Conservation (phyloP, 2,329 filamentous ascomycete species). For the Microdochium nivale region DNA sequence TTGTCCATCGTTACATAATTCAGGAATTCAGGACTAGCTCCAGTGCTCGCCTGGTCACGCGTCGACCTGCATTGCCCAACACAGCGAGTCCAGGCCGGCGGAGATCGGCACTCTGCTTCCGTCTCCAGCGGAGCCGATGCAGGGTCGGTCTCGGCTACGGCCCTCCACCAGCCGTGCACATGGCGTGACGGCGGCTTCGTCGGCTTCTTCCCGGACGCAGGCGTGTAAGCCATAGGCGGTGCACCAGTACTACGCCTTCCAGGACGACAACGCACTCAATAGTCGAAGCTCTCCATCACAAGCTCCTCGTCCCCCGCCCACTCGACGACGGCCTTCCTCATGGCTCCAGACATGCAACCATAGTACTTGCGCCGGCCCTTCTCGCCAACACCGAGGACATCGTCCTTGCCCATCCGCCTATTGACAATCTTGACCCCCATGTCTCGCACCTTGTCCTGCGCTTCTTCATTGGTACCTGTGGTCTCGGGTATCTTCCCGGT, state of each 20-base stretch:
- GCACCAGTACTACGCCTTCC: no score
- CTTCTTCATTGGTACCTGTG: conserved; percentile 21
- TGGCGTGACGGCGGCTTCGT: no score
- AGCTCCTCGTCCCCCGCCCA: conserved; percentile 49
- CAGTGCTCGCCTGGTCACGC: no score
- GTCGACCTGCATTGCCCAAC: neutral
- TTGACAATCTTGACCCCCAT: conserved; percentile 23
- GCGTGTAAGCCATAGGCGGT: no score
- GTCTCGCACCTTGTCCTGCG: conserved; percentile 23
- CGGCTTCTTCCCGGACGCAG: neutral
- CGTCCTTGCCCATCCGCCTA: conserved; percentile 29
- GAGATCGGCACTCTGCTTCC: neutral
- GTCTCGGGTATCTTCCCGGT: conserved; percentile 34
- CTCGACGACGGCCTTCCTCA: conserved; percentile 30
- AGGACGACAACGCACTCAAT: conserved; percentile 25
- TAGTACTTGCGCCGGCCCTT: conserved; percentile 40
- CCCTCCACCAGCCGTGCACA: neutral
- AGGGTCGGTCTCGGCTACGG: neutral
- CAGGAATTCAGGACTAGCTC: neutral
- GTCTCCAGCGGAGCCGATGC: neutral
- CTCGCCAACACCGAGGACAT: conserved; percentile 30
- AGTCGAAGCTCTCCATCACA: conserved; percentile 53
- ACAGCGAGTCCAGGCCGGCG: neutral
- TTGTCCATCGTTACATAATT: no score
- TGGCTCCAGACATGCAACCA: conserved; percentile 35